Conservation (phyloP, 2,329 filamentous ascomycete species). For the Neofusicoccum parvum region DNA sequence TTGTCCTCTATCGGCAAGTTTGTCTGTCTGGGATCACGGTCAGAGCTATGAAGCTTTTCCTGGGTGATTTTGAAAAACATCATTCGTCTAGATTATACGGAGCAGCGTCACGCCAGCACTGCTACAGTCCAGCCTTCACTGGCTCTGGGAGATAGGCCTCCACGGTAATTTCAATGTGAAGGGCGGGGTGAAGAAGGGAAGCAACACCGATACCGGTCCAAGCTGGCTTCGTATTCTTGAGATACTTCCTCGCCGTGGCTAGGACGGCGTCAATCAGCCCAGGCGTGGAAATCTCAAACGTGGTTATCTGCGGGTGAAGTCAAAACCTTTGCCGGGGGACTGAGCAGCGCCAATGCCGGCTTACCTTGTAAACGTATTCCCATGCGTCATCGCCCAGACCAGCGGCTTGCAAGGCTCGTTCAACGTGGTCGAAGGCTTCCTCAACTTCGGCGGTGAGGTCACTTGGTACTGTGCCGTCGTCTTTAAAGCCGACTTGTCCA, state of each 20-base stretch:
- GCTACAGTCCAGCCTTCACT: too few relatives aligned
- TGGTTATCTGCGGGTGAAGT: neutral
- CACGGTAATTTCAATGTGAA: neutral
- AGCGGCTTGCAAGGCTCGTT: neutral
- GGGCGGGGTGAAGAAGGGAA: neutral
- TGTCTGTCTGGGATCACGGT: too few relatives aligned
- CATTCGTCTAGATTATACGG: too few relatives aligned
- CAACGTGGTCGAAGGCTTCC: neutral
- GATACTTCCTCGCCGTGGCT: neutral
- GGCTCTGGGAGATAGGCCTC: neutral
- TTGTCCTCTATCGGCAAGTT: too few relatives aligned
- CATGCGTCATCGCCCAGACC: neutral
- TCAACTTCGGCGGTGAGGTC: neutral
- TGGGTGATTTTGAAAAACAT: too few relatives aligned
- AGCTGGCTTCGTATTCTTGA: neutral
- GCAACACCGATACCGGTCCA: neutral
- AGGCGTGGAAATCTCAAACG: neutral
- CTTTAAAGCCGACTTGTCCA: neutral
- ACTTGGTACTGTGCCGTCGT: neutral
- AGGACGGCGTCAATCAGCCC: neutral
- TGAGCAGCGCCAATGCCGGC: neutral
- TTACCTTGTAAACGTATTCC: neutral
- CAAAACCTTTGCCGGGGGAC: too few relatives aligned
- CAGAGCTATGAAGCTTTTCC: too few relatives aligned
- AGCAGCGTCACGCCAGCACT: too few relatives aligned